Base-by-base conservation (phyloP, 2,329 filamentous ascomycete genomes). In the Fonsecaea pugnacius region DNA sequence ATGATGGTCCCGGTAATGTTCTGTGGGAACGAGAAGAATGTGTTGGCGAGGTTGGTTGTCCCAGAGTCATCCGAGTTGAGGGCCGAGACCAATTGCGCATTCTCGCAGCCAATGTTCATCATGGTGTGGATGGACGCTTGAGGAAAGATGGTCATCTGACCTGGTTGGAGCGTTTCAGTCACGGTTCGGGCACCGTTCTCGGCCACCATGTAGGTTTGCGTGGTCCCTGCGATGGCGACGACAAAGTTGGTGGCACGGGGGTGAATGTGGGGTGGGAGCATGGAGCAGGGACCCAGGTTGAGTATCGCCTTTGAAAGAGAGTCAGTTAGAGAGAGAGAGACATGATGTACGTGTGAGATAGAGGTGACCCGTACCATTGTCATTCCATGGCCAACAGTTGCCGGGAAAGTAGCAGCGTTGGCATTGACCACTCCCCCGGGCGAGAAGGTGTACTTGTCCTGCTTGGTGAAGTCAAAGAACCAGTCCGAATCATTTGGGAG, bases 361-460 rank as follows among this genome's bases (percentile, higher is more conserved):
- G 9, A 30, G n/a, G 21, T 24, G 43, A 5, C 18, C 21, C 65
- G 56, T 63, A 67, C 71, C 71, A 82, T 71, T 14, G 80, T 83
- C 74, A 84, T 79, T 43, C 80, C 80, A 36, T 81, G 76, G 21
- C 77, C 79, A 14, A 77, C 76, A 1, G 80, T 73, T 18, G 81
- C 80, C 4, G 82, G 82, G 67, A 83, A 83, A 21, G 80, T 83
- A 18, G 81, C 81, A 12, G 79, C 79, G 67, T 83, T 83, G 67
- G 82, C 82, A 68, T 82, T 84, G 67, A 81, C 76, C 36, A 85
- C 82, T 16, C 78, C 77, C 12, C 83, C 82, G 1, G 80, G 81
- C 7, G 69, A 65, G 65, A 78, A 78, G 35, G 74, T 80, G 70
- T 81, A 79, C 69, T 75, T 74, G 12, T 72, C 68, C 58, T 81